Conservation (phyloP, 768 basidiomycete species). For the Mycena alexandri region DNA sequence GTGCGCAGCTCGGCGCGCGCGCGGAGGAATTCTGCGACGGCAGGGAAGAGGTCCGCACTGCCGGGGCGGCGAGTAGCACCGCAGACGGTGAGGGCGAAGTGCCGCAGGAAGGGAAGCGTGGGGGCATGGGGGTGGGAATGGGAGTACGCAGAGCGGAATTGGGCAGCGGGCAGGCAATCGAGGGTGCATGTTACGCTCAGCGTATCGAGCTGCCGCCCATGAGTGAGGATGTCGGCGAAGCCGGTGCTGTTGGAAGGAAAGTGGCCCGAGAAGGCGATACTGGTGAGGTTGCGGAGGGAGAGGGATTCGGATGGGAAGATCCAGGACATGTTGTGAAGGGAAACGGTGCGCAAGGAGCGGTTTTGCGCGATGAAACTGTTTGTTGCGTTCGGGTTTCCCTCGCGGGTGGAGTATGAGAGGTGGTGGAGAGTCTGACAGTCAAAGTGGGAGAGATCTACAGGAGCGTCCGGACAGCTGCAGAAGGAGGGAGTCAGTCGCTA, state of each 20-base stretch:
- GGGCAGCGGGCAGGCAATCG: slow-evolving; percentile 62
- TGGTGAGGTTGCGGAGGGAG: slow-evolving; percentile 73
- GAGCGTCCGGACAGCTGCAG: slow-evolving; percentile 57
- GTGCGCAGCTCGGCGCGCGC: slow-evolving; percentile 65
- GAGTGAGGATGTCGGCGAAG: slow-evolving; percentile 69
- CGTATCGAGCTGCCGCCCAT: slow-evolving; percentile 74
- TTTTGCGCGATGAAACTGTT: slow-evolving; percentile 67
- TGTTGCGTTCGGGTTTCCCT: slow-evolving; percentile 54
- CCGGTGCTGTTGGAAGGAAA: slow-evolving; percentile 63
- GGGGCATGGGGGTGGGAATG: slow-evolving; percentile 33
- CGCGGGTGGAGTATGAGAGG: slow-evolving; percentile 65
- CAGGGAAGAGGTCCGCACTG: slow-evolving; percentile 77
- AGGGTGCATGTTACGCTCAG: slow-evolving; percentile 68
- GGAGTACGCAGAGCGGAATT: slow-evolving; percentile 56
- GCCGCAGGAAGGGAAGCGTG: slow-evolving; percentile 71
- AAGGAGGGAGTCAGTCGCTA: slow-evolving; percentile 1
- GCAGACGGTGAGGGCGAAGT: slow-evolving; percentile 70
- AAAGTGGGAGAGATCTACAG: slow-evolving; percentile 60
- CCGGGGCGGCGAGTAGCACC: slow-evolving; percentile 55
- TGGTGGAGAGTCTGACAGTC: slow-evolving; percentile 69
- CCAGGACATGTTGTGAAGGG: slow-evolving; percentile 68
- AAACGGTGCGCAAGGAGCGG: slow-evolving; percentile 65
- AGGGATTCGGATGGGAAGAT: slow-evolving; percentile 66
- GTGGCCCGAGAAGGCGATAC: slow-evolving; percentile 71
- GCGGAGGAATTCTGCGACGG: slow-evolving; percentile 75